These are phyloP conservation scores for Trichoderma endophyticum DNA, from an alignment of 2,329 filamentous ascomycete species.

Conservation along the genomic window DNA sequence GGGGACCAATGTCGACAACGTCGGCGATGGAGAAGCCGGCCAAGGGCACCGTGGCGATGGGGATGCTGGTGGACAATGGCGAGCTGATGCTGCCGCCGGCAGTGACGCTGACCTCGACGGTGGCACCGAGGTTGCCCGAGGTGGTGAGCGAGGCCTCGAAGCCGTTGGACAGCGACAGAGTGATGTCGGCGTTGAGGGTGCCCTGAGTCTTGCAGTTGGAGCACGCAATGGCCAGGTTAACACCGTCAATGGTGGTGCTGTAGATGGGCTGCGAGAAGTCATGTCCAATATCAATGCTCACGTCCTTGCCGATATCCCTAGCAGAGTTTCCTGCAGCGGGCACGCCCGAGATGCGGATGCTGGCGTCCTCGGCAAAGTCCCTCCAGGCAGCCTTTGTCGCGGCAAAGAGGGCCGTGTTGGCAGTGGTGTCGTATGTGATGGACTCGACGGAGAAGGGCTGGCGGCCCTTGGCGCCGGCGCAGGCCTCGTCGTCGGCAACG, in stretches of 20 bases:
- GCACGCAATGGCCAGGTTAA: not conserved
- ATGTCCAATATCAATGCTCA: not conserved
- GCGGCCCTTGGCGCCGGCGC: slow-evolving; percentile 9
- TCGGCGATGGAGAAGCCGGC: slow-evolving; percentile 8
- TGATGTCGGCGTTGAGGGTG: slow-evolving; percentile 6
- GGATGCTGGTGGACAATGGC: not conserved
- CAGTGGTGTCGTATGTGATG: not conserved
- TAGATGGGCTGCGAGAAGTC: slow-evolving; percentile 10
- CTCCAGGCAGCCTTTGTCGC: not conserved
- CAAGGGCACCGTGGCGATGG: slow-evolving; percentile 8
- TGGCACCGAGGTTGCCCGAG: slow-evolving; percentile 4
- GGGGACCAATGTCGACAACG: slow-evolving; percentile 14
- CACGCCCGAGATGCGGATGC: not conserved
- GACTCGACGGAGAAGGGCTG: slow-evolving; percentile 15
- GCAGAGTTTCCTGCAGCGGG: not conserved
- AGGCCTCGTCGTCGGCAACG: slow-evolving; percentile 6
- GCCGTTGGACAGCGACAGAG: slow-evolving; percentile 1
- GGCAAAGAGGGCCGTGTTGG: not conserved
- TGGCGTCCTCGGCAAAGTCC: slow-evolving; percentile 9
- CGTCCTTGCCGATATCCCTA: not conserved
- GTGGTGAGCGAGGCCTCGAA: slow-evolving; percentile 8
- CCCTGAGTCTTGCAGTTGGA: slow-evolving; percentile 13
- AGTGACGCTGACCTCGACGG: not conserved
- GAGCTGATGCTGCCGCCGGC: not conserved
- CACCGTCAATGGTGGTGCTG: not conserved